Evolutionary conservation across 805 yeast genomes (phyloP).

Genomic region (Starmera caribaea): DNA sequence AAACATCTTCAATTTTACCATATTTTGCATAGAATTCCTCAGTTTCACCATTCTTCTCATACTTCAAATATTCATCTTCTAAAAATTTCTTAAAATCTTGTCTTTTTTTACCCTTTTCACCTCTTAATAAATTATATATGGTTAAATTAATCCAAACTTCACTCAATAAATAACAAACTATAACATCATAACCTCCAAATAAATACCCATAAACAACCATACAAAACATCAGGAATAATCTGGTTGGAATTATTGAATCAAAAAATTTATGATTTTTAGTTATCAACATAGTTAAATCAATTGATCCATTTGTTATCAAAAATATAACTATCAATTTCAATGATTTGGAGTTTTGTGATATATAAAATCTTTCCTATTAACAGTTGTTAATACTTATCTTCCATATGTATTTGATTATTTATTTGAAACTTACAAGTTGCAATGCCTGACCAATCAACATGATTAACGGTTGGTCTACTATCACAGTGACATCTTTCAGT

Average conservation of each 20-base stretch:
- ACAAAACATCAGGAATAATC: slow-evolving; percentile 40
- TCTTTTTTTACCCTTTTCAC: slow-evolving; percentile 25
- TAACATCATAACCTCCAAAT: slow-evolving; percentile 41
- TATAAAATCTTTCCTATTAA: slow-evolving; percentile 11
- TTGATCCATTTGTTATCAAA: slow-evolving; percentile 21
- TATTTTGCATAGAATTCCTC: not conserved
- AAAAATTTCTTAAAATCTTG: not conserved
- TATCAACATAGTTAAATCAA: slow-evolving; percentile 52
- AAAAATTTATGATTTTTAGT: slow-evolving; percentile 38
- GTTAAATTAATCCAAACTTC: slow-evolving; percentile 67
- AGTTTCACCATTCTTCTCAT: not conserved
- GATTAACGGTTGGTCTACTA: slow-evolving; percentile 36
- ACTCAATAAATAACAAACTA: slow-evolving; percentile 44
- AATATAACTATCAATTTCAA: too few species aligned
- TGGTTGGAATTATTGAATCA: slow-evolving; percentile 48
- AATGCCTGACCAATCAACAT: slow-evolving; percentile 51
- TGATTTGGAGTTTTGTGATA: too few species aligned
- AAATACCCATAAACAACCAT: slow-evolving; percentile 41
- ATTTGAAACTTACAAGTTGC: slow-evolving; percentile 39
- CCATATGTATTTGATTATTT: too few species aligned
- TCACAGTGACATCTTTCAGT: slow-evolving; percentile 34
- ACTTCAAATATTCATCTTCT: not conserved
- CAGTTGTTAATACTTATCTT: too few species aligned
- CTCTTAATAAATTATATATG: slow-evolving; percentile 51
- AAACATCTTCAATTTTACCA: not conserved